Conservation (phyloP, 768 basidiomycete species). For the Clitopilus passeckerianus region DNA sequence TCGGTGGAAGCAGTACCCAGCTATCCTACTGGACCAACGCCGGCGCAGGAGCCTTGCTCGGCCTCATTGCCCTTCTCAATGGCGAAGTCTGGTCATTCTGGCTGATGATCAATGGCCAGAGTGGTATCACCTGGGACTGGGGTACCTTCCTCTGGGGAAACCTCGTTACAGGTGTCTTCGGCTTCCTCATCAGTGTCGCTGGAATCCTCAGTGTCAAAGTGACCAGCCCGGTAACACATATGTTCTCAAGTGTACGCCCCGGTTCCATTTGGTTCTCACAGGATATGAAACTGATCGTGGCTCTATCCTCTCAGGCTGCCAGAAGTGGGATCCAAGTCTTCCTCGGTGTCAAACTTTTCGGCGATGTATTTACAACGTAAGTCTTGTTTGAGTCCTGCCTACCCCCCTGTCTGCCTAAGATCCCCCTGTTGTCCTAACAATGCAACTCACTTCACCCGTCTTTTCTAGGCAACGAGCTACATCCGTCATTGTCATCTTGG, state of each 20-base stretch:
- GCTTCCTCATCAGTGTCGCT: slow-evolving; percentile 78
- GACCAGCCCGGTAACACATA: slow-evolving; percentile 81
- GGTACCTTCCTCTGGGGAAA: slow-evolving; percentile 23
- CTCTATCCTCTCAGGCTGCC: slow-evolving; percentile 46
- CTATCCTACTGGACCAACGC: slow-evolving; percentile 78
- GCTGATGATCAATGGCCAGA: slow-evolving; percentile 30
- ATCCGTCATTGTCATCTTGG: slow-evolving; percentile 57
- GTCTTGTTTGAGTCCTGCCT: slow-evolving; percentile 13
- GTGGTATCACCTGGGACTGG: slow-evolving; percentile 17
- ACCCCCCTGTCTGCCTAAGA: neutral
- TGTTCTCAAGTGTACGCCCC: slow-evolving; percentile 48
- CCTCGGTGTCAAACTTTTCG: slow-evolving; percentile 62
- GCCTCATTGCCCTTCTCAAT: slow-evolving; percentile 54
- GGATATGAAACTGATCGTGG: too few species aligned
- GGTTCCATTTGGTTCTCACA: neutral
- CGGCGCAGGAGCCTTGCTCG: slow-evolving; percentile 53
- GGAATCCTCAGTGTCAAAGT: slow-evolving; percentile 78
- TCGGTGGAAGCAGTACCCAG: slow-evolving; percentile 65
- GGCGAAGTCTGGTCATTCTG: slow-evolving; percentile 59
- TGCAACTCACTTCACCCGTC: neutral
- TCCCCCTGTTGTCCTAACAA: neutral
- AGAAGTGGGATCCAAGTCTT: slow-evolving; percentile 74
- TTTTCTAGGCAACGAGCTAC: slow-evolving; percentile 46
- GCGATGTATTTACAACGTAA: slow-evolving; percentile 61
- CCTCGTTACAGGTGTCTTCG: slow-evolving; percentile 53